Evolutionary conservation across 2,329 filamentous ascomycete genomes (phyloP).

Genomic region (Epicoccum nigrum): DNA sequence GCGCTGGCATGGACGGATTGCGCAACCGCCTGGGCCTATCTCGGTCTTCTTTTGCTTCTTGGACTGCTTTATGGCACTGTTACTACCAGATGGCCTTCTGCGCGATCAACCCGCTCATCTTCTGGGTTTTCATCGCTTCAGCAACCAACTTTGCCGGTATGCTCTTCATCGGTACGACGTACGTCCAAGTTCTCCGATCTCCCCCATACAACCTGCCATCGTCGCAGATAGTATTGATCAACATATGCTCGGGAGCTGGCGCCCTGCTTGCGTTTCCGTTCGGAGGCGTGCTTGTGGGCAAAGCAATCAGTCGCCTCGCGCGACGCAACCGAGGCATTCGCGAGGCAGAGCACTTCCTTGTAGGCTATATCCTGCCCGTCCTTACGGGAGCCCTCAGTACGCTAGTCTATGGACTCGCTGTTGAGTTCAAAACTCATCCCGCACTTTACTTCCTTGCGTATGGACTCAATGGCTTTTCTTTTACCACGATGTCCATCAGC

Average conservation of each 20-base stretch:
- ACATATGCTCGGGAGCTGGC: constrained; percentile 27
- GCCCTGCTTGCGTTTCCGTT: constrained; percentile 26
- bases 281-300: constrained; percentile 13
- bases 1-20: constrained; percentile 15
- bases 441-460: constrained; percentile 33
- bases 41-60: constrained; percentile 33
- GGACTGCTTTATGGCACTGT: constrained; percentile 32
- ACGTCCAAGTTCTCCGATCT: constrained; percentile 23
- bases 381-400: constrained; percentile 31
- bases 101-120: constrained; percentile 37
- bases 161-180: constrained; percentile 40
- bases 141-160: constrained; percentile 37
- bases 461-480: constrained; percentile 38
- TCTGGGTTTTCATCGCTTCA: constrained; percentile 38
- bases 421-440: constrained; percentile 22
- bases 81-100: constrained; percentile 40
- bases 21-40: constrained; percentile 26
- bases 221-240: constrained; percentile 24
- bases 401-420: constrained; percentile 33
- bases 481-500: constrained; percentile 28
- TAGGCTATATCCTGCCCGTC: constrained; percentile 36
- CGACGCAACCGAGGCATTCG: constrained; percentile 36
- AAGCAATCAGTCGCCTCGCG: constrained; percentile 26
- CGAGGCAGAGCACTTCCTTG: constrained; percentile 42
- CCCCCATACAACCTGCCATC: constrained; percentile 33